Evolutionary conservation across 1,139 yeast genomes (phyloP).

Genomic region (Lodderomyces parapsilosis): DNA sequence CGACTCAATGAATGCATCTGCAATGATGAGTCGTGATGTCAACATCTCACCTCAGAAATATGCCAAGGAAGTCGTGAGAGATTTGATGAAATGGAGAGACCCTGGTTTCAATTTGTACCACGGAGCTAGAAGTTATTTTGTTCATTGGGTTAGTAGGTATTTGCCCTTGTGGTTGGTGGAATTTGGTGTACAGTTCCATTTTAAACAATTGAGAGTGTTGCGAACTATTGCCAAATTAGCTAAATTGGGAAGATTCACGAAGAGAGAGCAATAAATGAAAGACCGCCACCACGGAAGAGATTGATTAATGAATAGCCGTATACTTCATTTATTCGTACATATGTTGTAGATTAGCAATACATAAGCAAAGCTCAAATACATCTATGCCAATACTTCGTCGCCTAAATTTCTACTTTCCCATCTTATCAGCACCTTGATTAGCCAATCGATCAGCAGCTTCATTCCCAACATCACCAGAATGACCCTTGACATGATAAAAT

Average conservation of each 20-base stretch:
- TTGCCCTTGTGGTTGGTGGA: constrained; percentile 34
- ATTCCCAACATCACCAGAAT: constrained; percentile 67
- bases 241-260: constrained; percentile 7
- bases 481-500: constrained; percentile 70
- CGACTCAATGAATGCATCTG: constrained; percentile 23
- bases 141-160: constrained; percentile 23
- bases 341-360: too few species aligned
- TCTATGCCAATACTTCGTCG: too few species aligned
- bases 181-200: constrained; percentile 24
- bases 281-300: too few species aligned
- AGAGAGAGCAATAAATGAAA: constrained; percentile 3
- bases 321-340: too few species aligned
- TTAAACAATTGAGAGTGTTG: constrained; percentile 30
- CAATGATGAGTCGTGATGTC: constrained; percentile 29
- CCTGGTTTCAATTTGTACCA: constrained; percentile 32
- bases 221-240: constrained; percentile 10
- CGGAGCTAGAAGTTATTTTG: constrained; percentile 23
- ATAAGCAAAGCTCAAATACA: too few species aligned
- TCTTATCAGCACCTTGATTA: constrained; percentile 52
- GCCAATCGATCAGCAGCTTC: constrained; percentile 79
- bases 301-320: too few species aligned
- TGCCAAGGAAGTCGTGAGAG: constrained; percentile 29
- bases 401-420: constrained; percentile 12
- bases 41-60: constrained; percentile 25
- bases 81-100: constrained; percentile 20